These are phyloP conservation scores for Hanseniaspora occidentalis DNA, from an alignment of 805 yeast species.

Conservation along the genomic window DNA sequence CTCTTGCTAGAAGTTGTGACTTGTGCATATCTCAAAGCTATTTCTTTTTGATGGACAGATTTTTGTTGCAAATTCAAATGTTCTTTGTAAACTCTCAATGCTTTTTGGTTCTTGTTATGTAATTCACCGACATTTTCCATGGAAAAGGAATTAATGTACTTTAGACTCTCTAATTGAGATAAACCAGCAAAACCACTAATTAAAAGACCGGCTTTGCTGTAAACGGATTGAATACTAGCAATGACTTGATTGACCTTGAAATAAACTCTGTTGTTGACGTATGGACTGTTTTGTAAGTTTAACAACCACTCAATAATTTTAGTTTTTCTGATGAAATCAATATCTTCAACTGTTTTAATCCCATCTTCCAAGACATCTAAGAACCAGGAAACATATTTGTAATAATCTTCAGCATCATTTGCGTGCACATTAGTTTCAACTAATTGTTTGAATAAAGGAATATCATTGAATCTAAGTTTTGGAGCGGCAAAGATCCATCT, in stretches of 20 bases:
- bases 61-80: conserved; percentile 34
- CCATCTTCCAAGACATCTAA: conserved; percentile 37
- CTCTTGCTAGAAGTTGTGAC: conserved; percentile 39
- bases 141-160: conserved; percentile 6
- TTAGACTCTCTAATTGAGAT: conserved; percentile 26
- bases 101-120: conserved; percentile 9
- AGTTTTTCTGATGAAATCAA: conserved; percentile 36
- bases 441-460: conserved; percentile 30
- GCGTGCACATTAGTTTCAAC: conserved; percentile 17
- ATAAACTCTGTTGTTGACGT: conserved; percentile 28
- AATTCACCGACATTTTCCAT: conserved; percentile 7
- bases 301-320: conserved; percentile 59
- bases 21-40: conserved; percentile 13
- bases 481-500: conserved; percentile 48
- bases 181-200: conserved; percentile 45
- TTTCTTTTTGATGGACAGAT: conserved; percentile 25
- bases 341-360: conserved; percentile 36
- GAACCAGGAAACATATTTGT: conserved; percentile 57
- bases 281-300: conserved; percentile 42
- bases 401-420: conserved; percentile 36
- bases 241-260: conserved; percentile 31
- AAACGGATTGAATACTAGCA: conserved; percentile 34
- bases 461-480: conserved; percentile 26
- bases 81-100: conserved; percentile 11
- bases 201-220: conserved; percentile 44